phyloP scores from a whole-genome alignment of 163 green algal species.

The Scenedesmus sp. region DNA sequence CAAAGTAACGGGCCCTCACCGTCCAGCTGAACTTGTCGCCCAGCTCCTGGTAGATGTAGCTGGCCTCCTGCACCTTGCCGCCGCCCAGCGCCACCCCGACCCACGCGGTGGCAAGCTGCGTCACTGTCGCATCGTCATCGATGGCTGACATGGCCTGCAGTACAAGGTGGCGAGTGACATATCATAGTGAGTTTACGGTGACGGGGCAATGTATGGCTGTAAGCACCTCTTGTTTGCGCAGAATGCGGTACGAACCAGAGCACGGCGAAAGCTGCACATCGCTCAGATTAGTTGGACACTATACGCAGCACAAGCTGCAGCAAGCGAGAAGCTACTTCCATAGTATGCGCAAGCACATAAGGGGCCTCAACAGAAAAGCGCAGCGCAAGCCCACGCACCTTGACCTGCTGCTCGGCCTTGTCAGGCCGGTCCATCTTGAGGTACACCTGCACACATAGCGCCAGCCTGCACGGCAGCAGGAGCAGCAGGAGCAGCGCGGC shows the following conservation, averaged over 20 bases:
- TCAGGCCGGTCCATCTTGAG: slow-evolving; percentile 94
- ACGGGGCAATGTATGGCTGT: background rate
- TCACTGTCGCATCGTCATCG: slow-evolving; percentile 97
- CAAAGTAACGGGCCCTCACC: slow-evolving; percentile 56
- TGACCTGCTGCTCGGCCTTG: slow-evolving; percentile 91
- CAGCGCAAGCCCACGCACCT: slow-evolving; percentile 56
- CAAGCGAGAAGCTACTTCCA: no score
- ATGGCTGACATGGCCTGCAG: slow-evolving; percentile 85
- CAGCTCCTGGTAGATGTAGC: slow-evolving; percentile 98
- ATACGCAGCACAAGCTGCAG: no score
- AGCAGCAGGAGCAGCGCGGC: background rate
- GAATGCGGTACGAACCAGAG: background rate
- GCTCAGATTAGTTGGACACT: no score
- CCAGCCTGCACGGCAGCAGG: slow-evolving; percentile 32
- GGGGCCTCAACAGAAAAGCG: background rate
- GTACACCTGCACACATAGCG: slow-evolving; percentile 85
- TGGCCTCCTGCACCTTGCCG: slow-evolving; percentile 95
- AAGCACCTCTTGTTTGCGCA: background rate
- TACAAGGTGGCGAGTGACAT: no score
- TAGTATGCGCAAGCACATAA: no score
- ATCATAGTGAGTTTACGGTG: background rate
- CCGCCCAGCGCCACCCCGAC: slow-evolving; percentile 90
- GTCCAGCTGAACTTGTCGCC: slow-evolving; percentile 98
- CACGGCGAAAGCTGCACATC: background rate
- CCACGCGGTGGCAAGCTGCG: slow-evolving; percentile 97